Base-by-base conservation (phyloP, 164 flowering plant species). In the Macadamia integrifolia region DNA sequence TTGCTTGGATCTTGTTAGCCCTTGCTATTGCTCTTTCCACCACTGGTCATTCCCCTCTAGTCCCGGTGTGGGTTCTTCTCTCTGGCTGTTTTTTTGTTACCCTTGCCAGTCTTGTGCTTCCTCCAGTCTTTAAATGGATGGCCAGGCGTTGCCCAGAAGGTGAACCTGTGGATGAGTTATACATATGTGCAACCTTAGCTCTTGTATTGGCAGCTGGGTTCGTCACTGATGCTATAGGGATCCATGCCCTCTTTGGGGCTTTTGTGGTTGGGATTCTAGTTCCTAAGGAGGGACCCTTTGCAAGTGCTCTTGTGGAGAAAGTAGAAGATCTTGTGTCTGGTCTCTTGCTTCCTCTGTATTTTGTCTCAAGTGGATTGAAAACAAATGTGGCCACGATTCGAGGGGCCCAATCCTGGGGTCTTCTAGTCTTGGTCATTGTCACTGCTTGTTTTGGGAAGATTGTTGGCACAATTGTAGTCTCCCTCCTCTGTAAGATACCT, bases 221-320 rank as follows among this genome's bases (percentile, higher is more conserved):
- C 43, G 69, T 74, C n/a, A 85, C 88, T 0, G 86, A 85, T 49
- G 0, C 65, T 0, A 85, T 83, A 57, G 87, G 87, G 15, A 84
- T 86, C 30, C 92, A 87, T 70, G 87, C 88, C 1, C 76, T 87
- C 1, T 87, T 87, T 65, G 92, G 92, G 15, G 88, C 87, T 11
- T 87, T 87, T 66, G 78, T 86, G 49, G 14, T 84, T 43, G 89
- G 92, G 13, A 69, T 83, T 53, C 72, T 86, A 18, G 67, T 84
- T 28, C 87, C 87, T 0, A 84, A 83, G 59, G 83, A 81, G n/a
- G 87, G 87, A 11, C 84, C 85, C 3, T 79, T 87, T 44, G 82
- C 85, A 7, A 74, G 76, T 13, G 86, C 85, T 6, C 74, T 87
- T 0, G 87, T 87, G 6, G 89, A 86, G 64, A 86, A 86, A 70